Evolutionary conservation across 257 asterid species (phyloP), one percentile per base, ranked within the genome.

Genomic region (Linaria vulgaris): DNA sequence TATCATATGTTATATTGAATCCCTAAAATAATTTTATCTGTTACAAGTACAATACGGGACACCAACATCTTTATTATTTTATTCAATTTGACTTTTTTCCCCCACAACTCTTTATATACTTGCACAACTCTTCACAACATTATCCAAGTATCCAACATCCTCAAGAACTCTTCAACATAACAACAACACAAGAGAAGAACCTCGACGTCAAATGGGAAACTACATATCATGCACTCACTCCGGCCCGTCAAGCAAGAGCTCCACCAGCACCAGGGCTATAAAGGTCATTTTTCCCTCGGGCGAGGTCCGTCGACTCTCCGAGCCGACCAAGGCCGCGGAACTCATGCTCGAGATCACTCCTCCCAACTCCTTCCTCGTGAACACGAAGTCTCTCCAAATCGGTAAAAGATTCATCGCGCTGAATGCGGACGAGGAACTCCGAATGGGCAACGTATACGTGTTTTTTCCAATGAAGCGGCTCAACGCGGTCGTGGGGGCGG

Each of bases 311-410:
- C 79, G 78, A 6, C 72, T 76, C 4, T 64, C 73, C 54, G 68
- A 71, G 22, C 81, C 83, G 0, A 60, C 71, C n/a, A 80, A 83
- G 24, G 90, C 88, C 15, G 94, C 94, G 25, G 94, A 85, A 46
- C 75, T 84, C 49, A 85, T 85, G 94, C 61, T 85, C 5, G 90
- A 85, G n/a, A 20, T n/a, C n/a, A n/a, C n/a, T n/a, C n/a, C 46
- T 7, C 77, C 77, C 6, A 67, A 55, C 16, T 67, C 19, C 15
- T 85, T 85, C 59, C 69, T 80, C 19, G 86, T 78, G 0, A 74
- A 62, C 54, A 52, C 83, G 0, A 68, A 34, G 17, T 66, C 83
- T 9, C 56, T 85, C 24, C 68, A 55, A 5, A 61, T 72, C 3
- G 92, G 92, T 3, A 45, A 41, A 6, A 65, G 88, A 45, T 77